Conservation (phyloP, 306 rosid genomes). For the Senna tora region DNA sequence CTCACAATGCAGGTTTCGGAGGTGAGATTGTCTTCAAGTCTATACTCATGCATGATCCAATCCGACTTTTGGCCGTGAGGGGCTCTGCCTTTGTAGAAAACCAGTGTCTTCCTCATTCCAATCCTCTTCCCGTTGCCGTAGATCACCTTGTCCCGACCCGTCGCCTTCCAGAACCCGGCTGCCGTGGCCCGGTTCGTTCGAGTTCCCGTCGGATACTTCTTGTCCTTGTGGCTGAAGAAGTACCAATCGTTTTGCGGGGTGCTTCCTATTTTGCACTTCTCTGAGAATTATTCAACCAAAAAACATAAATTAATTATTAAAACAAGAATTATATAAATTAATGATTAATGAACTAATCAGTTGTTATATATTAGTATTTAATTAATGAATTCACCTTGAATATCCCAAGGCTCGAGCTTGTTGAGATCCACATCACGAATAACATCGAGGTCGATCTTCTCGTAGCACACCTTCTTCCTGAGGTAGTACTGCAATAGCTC, state of each 20-base stretch:
- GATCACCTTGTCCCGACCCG: slow-evolving; percentile 90
- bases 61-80: slow-evolving; percentile 94
- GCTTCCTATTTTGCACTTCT: slow-evolving; percentile 89
- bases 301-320: background rate
- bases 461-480: slow-evolving; percentile 75
- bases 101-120: slow-evolving; percentile 96
- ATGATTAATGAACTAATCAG: too few species aligned
- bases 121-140: slow-evolving; percentile 67
- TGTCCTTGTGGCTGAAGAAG: slow-evolving; percentile 94
- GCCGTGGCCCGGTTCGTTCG: slow-evolving; percentile 90
- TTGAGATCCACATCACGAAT: slow-evolving; percentile 95
- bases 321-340: too few species aligned
- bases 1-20: slow-evolving; percentile 56
- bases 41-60: slow-evolving; percentile 98
- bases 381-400: slow-evolving; percentile 82
- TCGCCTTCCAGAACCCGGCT: slow-evolving; percentile 98
- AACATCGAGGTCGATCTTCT: slow-evolving; percentile 82
- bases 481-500: slow-evolving; percentile 87
- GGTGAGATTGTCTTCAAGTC: slow-evolving; percentile 68
- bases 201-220: slow-evolving; percentile 96
- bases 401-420: slow-evolving; percentile 99
- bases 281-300: slow-evolving; percentile 35
- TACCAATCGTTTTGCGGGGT: slow-evolving; percentile 98
- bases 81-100: slow-evolving; percentile 92
- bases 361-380: too few species aligned